Evolutionary conservation across 805 yeast genomes (phyloP).

Genomic region (Metschnikowia gelsemii): DNA sequence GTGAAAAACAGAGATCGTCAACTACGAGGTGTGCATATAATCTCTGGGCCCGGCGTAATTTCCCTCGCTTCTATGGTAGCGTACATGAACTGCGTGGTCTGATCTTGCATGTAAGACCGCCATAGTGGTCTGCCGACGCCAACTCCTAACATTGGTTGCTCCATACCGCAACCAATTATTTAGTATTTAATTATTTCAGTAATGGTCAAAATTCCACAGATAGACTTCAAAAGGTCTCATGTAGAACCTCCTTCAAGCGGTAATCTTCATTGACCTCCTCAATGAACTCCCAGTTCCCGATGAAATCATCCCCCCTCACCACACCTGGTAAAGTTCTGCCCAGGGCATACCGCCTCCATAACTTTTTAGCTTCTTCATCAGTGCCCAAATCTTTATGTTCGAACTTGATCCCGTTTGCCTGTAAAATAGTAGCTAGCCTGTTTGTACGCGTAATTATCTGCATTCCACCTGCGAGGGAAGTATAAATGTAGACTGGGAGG

Average conservation of each 20-base stretch:
- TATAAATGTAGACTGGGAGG: constrained; percentile 72
- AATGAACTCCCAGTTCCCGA: constrained; percentile 83
- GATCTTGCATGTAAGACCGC: neutral
- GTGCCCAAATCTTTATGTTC: constrained; percentile 80
- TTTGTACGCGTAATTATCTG: constrained; percentile 77
- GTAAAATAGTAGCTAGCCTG: constrained; percentile 67
- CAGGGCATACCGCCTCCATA: constrained; percentile 73
- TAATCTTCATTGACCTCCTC: constrained; percentile 86
- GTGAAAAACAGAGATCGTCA: constrained; percentile 5
- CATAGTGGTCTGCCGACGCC: too few relatives aligned
- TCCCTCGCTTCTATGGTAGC: too few relatives aligned
- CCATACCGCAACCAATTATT: too few relatives aligned
- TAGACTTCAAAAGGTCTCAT: constrained; percentile 48
- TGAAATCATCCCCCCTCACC: constrained; percentile 75
- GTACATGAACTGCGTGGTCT: neutral
- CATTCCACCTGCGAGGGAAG: constrained; percentile 87
- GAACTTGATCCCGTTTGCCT: constrained; percentile 69
- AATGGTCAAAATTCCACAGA: too few relatives aligned
- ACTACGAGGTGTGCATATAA: neutral
- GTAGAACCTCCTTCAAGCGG: constrained; percentile 59
- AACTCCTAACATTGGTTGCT: too few relatives aligned
- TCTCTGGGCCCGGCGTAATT: neutral
- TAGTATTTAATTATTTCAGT: too few relatives aligned
- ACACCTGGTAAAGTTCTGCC: constrained; percentile 83
- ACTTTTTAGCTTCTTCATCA: constrained; percentile 77